Evolutionary conservation across 139 green algal genomes (phyloP), one percentile per base, ranked within the genome.

Genomic region (Ettlia oleoabundans): DNA sequence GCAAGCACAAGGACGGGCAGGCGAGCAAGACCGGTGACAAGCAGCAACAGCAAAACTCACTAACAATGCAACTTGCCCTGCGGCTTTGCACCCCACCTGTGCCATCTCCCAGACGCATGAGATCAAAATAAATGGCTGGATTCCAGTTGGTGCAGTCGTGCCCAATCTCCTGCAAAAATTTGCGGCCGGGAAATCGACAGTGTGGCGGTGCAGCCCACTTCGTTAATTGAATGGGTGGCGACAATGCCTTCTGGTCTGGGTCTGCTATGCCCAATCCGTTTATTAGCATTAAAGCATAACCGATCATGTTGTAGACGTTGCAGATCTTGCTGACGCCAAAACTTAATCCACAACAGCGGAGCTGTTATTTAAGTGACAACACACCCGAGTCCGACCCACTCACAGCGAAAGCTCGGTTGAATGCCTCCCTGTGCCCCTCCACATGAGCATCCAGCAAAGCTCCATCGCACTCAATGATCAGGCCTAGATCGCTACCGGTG

Each of bases 401-500:
- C 52, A 89, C 83, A 10, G 26, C 42, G 41, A 88, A 88, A 28
- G 85, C 85, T 1, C 63, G 67, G 67, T 89, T 89, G 58, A 89
- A 89, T 26, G 85, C 85, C 58, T 75, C 71, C 19, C 85, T 75
- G 66, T 89, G 85, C 2, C 83, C 85, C 38, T 85, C 83, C 24
- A 55, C 52, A 41, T 89, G 85, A 15, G 82, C 61, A 51, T 89
- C 85, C 2, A 89, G 6, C 30, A 89, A 33, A 1, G 79, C 75
- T 7, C 82, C 76, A 30, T 91, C 87, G 32, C 83, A 90, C 61
- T 91, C 87, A 13, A 91, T 58, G 6, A 92, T 43, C 8, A 88
- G 40, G 33, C 64, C 73, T 8, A 61, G 6, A 18, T 10, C 30
- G 40, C 40, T 28, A 18, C 33, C 43, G 63, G 21, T 15, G 51